Conservation (phyloP, 192 early-diverging fungal species). For the Martensiomyces pterosporus region DNA sequence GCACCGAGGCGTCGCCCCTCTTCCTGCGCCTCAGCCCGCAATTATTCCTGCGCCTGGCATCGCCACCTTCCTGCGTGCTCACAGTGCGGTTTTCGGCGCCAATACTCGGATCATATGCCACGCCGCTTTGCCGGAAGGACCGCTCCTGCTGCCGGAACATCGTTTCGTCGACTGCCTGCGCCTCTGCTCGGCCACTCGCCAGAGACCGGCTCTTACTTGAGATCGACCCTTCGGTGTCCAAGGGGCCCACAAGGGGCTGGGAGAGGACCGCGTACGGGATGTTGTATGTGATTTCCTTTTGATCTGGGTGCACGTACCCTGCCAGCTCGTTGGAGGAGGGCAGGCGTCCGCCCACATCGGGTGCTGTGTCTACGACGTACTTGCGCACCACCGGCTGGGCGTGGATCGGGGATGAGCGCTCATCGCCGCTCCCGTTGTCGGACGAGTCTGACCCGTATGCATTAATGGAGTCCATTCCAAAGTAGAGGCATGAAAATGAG, state of each 20-base stretch:
- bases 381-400: conserved; percentile 27
- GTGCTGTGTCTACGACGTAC: conserved; percentile 37
- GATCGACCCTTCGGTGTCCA: conserved; percentile 22
- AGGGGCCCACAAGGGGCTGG: conserved; percentile 29
- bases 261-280: conserved; percentile 19
- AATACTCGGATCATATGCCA: conserved; percentile 74
- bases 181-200: conserved; percentile 18
- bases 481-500: neutral
- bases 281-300: conserved; percentile 23
- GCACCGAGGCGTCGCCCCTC: conserved; percentile 68
- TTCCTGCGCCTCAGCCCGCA: conserved; percentile 55
- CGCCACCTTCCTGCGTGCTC: conserved; percentile 46
- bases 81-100: conserved; percentile 52
- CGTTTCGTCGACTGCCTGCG: conserved; percentile 28
- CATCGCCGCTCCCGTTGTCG: conserved; percentile 23
- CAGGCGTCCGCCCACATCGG: conserved; percentile 12
- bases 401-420: neutral
- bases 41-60: conserved; percentile 48
- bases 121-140: conserved; percentile 76
- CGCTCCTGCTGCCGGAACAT: conserved; percentile 80
- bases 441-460: conserved; percentile 35
- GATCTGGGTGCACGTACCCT: conserved; percentile 11
- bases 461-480: conserved; percentile 26
- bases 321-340: conserved; percentile 2
- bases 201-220: conserved; percentile 6